These are phyloP conservation scores for Tylopilus plumbeoviolaceoides DNA, from an alignment of 768 basidiomycete genomes.

Conservation along the genomic window DNA sequence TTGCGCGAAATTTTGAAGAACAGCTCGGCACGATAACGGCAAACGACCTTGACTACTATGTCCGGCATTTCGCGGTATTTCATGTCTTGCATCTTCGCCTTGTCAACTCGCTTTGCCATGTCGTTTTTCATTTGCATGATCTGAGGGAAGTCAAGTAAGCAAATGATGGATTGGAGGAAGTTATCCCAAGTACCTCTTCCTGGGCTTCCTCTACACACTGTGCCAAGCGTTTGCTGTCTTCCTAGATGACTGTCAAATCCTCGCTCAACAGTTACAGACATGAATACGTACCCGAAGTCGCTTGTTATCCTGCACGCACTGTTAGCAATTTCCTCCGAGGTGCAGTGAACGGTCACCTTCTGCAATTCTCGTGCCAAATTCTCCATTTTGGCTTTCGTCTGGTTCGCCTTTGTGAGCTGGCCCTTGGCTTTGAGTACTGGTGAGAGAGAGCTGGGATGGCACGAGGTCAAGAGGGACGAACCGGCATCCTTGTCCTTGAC, in stretches of 20 bases:
- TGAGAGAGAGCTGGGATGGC: constrained; percentile 14
- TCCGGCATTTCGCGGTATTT: constrained; percentile 87
- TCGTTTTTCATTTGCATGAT: constrained; percentile 79
- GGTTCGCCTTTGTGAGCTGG: constrained; percentile 83
- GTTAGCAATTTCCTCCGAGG: constrained; percentile 16
- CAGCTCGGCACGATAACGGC: constrained; percentile 84
- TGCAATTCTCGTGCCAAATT: constrained; percentile 85
- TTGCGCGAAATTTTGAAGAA: constrained; percentile 93
- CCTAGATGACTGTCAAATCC: constrained; percentile 43
- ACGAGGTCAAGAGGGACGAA: constrained; percentile 29
- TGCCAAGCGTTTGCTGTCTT: constrained; percentile 78
- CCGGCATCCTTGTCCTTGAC: constrained; percentile 89
- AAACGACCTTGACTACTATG: constrained; percentile 84
- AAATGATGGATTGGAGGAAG: not conserved
- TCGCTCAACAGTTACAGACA: constrained; percentile 4
- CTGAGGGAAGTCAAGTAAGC: constrained; percentile 33
- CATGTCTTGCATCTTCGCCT: constrained; percentile 70
- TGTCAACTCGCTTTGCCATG: constrained; percentile 76
- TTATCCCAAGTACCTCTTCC: constrained; percentile 55
- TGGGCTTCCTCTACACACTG: constrained; percentile 83
- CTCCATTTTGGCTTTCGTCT: constrained; percentile 87
- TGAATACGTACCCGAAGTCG: constrained; percentile 62
- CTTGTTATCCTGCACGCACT: constrained; percentile 71
- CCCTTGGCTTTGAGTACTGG: constrained; percentile 56
- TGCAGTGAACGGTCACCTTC: constrained; percentile 49